Evolutionary conservation across 768 basidiomycete species (phyloP).

Genomic region (Naganishia vaughanmartiniae): DNA sequence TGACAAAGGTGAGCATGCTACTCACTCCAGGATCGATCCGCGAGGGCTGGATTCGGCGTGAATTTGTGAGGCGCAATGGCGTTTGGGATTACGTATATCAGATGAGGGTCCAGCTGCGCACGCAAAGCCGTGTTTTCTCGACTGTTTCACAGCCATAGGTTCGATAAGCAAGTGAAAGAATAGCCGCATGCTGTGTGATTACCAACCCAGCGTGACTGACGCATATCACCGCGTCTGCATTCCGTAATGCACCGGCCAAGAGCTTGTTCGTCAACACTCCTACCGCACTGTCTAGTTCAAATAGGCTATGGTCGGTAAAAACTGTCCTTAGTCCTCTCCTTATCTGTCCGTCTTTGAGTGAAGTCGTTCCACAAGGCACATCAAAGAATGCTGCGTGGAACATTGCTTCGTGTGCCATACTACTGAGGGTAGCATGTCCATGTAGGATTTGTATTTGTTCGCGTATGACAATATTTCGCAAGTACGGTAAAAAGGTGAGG

Average conservation of each 20-base stretch:
- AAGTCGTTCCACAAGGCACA: not conserved
- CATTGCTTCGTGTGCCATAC: constrained; percentile 88
- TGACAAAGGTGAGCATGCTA: not conserved
- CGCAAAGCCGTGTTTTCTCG: constrained; percentile 96
- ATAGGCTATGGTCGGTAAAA: constrained; percentile 94
- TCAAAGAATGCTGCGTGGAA: constrained; percentile 83
- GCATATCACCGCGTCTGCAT: constrained; percentile 91
- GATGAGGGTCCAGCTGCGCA: constrained; percentile 67
- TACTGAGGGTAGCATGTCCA: constrained; percentile 84
- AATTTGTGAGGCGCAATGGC: constrained; percentile 85
- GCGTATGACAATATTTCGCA: constrained; percentile 79
- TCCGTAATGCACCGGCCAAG: constrained; percentile 75
- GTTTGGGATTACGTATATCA: constrained; percentile 90
- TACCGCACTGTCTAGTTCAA: constrained; percentile 94
- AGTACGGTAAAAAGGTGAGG: constrained; percentile 84
- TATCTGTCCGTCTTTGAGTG: not conserved
- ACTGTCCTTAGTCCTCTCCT: constrained; percentile 67
- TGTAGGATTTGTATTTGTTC: constrained; percentile 86
- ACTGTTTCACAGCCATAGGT: constrained; percentile 53
- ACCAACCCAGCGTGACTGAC: constrained; percentile 92
- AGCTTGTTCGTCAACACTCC: constrained; percentile 97
- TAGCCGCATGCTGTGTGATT: not conserved
- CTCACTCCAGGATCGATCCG: constrained; percentile 56
- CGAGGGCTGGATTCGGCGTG: constrained; percentile 58
- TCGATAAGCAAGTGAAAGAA: not conserved